Percentiles rank a stretch among this genome's conserved stretches.
phyloP scores from a whole-genome alignment of 2,329 filamentous ascomycete genomes.

The Aspergillus udagawae region DNA sequence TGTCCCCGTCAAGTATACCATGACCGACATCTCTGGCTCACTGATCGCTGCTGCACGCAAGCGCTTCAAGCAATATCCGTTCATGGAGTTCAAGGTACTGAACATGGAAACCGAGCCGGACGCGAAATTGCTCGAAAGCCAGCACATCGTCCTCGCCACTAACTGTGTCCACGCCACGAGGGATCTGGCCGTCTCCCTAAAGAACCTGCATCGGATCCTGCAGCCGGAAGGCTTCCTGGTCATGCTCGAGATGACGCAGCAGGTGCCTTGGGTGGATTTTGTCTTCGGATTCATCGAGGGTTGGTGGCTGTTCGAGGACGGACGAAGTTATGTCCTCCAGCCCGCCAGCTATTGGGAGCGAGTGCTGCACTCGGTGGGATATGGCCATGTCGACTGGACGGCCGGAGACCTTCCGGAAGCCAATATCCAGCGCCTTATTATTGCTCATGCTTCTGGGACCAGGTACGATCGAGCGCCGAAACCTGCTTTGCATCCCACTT shows the following conservation, averaged over 20 bases:
- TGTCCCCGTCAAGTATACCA: conserved; percentile 33
- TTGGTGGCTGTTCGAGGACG: conserved; percentile 37
- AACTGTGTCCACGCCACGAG: conserved; percentile 34
- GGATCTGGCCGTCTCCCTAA: conserved; percentile 15
- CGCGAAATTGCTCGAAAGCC: conserved; percentile 8
- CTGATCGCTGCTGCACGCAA: conserved; percentile 29
- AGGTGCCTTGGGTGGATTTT: conserved; percentile 25
- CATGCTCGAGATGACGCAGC: conserved; percentile 27
- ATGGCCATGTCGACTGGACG: conserved; percentile 29
- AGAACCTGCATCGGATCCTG: conserved; percentile 23
- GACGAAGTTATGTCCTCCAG: conserved; percentile 23
- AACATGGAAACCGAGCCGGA: conserved; percentile 25
- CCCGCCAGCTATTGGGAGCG: conserved; percentile 17
- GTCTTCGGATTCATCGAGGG: conserved; percentile 33
- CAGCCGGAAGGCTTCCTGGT: conserved; percentile 26
- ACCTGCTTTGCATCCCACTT: conserved; percentile 7
- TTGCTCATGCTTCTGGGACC: conserved; percentile 20
- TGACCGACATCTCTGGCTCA: conserved; percentile 34
- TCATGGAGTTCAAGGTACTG: conserved; percentile 19
- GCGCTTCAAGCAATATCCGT: conserved; percentile 21
- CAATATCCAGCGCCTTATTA: conserved; percentile 14
- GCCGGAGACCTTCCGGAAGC: conserved; percentile 21
- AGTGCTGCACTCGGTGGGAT: conserved; percentile 23
- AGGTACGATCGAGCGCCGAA: conserved; percentile 6
- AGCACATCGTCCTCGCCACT: conserved; percentile 29